Conservation (phyloP, 805 yeast genomes). For the Ogataea siamensis region DNA sequence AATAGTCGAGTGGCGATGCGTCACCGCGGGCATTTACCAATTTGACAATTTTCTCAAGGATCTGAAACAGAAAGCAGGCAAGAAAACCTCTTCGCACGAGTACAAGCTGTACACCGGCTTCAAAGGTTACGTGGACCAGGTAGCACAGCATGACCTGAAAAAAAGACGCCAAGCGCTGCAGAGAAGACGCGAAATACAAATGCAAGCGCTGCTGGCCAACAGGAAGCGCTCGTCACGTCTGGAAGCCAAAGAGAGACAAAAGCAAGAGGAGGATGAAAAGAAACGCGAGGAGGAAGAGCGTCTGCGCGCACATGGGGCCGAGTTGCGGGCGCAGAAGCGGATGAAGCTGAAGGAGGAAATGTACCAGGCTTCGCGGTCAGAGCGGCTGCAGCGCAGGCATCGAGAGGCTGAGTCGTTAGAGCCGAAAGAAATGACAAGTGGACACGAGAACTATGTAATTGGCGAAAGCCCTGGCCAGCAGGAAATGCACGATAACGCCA, state of each 20-base stretch:
- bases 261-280: slow-evolving; percentile 51
- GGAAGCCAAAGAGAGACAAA: slow-evolving; percentile 56
- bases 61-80: slow-evolving; percentile 34
- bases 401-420: slow-evolving; percentile 3
- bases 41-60: slow-evolving; percentile 36
- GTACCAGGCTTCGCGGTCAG: slow-evolving; percentile 36
- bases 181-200: slow-evolving; percentile 60
- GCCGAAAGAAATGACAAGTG: background rate
- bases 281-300: slow-evolving; percentile 45
- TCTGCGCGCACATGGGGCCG: slow-evolving; percentile 43
- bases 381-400: slow-evolving; percentile 26
- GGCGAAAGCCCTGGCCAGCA: too few species aligned
- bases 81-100: slow-evolving; percentile 25
- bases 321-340: slow-evolving; percentile 42
- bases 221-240: slow-evolving; percentile 74
- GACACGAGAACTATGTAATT: background rate
- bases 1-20: slow-evolving; percentile 36
- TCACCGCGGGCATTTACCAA: slow-evolving; percentile 45
- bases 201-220: slow-evolving; percentile 60
- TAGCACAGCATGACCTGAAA: slow-evolving; percentile 46
- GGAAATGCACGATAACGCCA: background rate
- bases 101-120: slow-evolving; percentile 32
- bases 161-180: slow-evolving; percentile 53
- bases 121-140: slow-evolving; percentile 33
- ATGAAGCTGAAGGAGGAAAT: slow-evolving; percentile 35